A percentile compares a stretch with the other conserved stretches of the same genome.
These are phyloP conservation scores for Phytopythium montanum DNA, from an alignment of 352 stramenopile genomes.

Conservation along the genomic window DNA sequence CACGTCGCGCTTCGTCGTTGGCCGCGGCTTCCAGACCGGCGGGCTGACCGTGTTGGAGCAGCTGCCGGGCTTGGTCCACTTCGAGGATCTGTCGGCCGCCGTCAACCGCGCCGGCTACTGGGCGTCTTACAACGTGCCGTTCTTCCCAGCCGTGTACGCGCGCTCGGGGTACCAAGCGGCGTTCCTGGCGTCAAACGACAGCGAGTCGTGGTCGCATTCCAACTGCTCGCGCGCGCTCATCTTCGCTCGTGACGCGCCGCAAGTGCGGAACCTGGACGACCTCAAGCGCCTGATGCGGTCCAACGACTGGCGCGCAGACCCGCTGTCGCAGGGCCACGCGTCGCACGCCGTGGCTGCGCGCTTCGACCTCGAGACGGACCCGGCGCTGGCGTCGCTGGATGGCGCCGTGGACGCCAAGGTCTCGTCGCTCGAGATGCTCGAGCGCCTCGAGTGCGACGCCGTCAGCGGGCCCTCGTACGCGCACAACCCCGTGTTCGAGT, in stretches of 20 bases:
- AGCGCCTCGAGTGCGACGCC: conserved; percentile 42
- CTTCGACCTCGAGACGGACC: conserved; percentile 54
- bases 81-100: conserved; percentile 44
- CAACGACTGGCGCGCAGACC: conserved; percentile 60
- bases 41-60: conserved; percentile 73
- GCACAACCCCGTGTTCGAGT: conserved; percentile 59
- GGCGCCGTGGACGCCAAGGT: conserved; percentile 79
- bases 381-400: conserved; percentile 29
- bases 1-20: conserved; percentile 42
- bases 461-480: conserved; percentile 56
- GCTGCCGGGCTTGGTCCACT: conserved; percentile 51
- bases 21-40: conserved; percentile 32
- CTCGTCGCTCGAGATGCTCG: conserved; percentile 31
- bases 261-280: conserved; percentile 35
- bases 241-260: conserved; percentile 46
- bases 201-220: conserved; percentile 35
- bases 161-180: conserved; percentile 43
- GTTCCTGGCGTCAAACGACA: conserved; percentile 31
- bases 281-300: conserved; percentile 66
- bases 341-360: conserved; percentile 55
- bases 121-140: conserved; percentile 83
- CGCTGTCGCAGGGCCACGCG: conserved; percentile 37
- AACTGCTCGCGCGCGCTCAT: conserved; percentile 50
- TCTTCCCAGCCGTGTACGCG: conserved; percentile 58
- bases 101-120: conserved; percentile 67